Base-by-base conservation (phyloP, 441 rosid species). In the Rhodomyrtus psidioides region DNA sequence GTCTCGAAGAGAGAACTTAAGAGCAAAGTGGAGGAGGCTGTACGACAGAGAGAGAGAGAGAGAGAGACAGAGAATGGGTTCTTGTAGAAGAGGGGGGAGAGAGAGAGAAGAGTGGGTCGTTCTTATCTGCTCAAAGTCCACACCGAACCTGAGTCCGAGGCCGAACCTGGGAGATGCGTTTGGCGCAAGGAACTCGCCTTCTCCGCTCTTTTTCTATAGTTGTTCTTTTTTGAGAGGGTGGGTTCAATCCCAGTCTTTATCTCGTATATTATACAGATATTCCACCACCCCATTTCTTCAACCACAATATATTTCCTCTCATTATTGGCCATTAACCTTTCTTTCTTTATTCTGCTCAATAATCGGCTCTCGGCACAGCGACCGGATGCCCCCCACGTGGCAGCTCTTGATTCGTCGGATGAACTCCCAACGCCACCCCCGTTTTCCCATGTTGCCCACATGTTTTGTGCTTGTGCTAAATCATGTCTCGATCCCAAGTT, bases 11-110 rank as follows among this genome's bases (percentile, higher is more conserved):
- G 76, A 30, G 46, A 65, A 10, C 8, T 10, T 5, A 21, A 81
- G 89, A 85, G 88, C 81, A 86, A 86, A 44, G 30, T 56, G 83
- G 70, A 16, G 70, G 21, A 16, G 70, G 21, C 4, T 3, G 39
- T 15, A 9, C 15, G 9, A 27, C 21, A 59, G 62, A n/a, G 75
- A 27, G 70, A 59, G 75, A 30, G 75, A 30, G 87, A 42, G 84
- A 90, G 85, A 55, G 58, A 84, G 56, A 3, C 13, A 16, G 87
- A 83, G 88, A 87, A 81, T 58, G 79, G 88, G 83, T 82, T 39
- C 85, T 85, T 85, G 87, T 86, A 89, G 91, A 86, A 81, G 75
- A 59, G 13, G 42, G 42, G 57, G n/a, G 4, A 13, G 16, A 16
- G 55, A 39, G 86, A 46, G 85, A 27, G 27, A 53, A 83, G 8